Conservation (phyloP, 2,329 filamentous ascomycete genomes). For the Leptosphaerulina australis region DNA sequence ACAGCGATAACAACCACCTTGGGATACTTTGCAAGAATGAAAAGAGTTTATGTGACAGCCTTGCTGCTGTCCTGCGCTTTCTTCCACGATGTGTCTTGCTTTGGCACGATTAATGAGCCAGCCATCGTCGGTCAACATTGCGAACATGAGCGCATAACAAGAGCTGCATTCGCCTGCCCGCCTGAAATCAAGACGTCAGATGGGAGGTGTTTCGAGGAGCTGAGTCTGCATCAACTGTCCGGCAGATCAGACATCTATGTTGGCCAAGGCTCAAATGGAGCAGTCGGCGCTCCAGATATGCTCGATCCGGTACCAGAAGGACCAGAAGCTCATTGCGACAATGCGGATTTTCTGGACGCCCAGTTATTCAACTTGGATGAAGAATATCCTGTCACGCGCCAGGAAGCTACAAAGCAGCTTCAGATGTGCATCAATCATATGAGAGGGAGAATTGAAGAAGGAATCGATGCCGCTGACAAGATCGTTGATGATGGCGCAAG, state of each 20-base stretch:
- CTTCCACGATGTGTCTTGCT: constrained; percentile 3
- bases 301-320: constrained; percentile 32
- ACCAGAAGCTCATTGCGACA: constrained; percentile 35
- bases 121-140: constrained; percentile 31
- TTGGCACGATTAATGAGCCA: constrained; percentile 35
- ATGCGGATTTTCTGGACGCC: constrained; percentile 34
- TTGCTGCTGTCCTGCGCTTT: constrained; percentile 4
- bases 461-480: constrained; percentile 29
- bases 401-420: constrained; percentile 27
- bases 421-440: constrained; percentile 31
- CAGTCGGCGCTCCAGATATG: constrained; percentile 34
- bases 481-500: constrained; percentile 26
- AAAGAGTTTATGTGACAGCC: constrained; percentile 9
- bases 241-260: constrained; percentile 29
- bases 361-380: constrained; percentile 16
- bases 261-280: constrained; percentile 31
- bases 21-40: constrained; percentile 10
- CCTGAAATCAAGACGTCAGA: constrained; percentile 22
- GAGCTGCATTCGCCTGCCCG: constrained; percentile 29
- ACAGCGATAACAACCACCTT: constrained; percentile 1
- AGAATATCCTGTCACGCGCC: constrained; percentile 28
- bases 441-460: constrained; percentile 23
- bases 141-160: constrained; percentile 34
- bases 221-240: constrained; percentile 29
- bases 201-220: constrained; percentile 30